Evolutionary conservation across 148 eudicot genomes (phyloP), one percentile per base, ranked within the genome.

Genomic region (Fagopyrum esculentum): DNA sequence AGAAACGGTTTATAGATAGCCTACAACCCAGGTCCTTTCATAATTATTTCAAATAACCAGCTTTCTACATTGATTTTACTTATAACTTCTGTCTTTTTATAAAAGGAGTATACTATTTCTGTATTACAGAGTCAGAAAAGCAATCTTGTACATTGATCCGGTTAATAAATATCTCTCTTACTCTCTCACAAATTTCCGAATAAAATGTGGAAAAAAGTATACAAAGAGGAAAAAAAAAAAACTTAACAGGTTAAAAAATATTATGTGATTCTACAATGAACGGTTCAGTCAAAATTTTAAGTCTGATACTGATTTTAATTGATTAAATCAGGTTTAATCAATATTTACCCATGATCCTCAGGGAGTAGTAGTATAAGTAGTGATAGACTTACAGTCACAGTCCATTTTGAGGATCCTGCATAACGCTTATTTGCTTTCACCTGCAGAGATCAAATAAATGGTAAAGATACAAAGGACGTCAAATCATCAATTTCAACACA

Each of bases 361-460:
- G 10, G 44, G 0, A 61, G 43, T 61, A 43, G 15, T 2, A 22
- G 26, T 22, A 22, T 22, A 22, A 22, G 26, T 22, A 61, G 44
- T 43, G 12, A 40, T 35, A 47, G 12, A 70, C 26, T 70, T 85
- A 93, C 98, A 95, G 80, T 83, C 29, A 93, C 98, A 73, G 98
- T 93, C 97, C 97, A 93, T 64, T 87, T 93, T 81, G 85, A 73
- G 57, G 97, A 88, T 45, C 97, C 98, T 5, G 98, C 97, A 82
- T 93, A 93, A 13, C 98, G 97, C 84, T 93, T 91, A 73, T 93
- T 93, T 69, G 89, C 55, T 87, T 91, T 91, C 48, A 91, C 72
- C 98, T 91, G 95, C 86, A 80, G 45, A 70, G 70, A 45, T 17
- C 71, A 77, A 73, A 78, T 46, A 49, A 69, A 9, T 63, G 13